Evolutionary conservation across 768 basidiomycete genomes (phyloP).

Genomic region (Kwoniella shandongensis): DNA sequence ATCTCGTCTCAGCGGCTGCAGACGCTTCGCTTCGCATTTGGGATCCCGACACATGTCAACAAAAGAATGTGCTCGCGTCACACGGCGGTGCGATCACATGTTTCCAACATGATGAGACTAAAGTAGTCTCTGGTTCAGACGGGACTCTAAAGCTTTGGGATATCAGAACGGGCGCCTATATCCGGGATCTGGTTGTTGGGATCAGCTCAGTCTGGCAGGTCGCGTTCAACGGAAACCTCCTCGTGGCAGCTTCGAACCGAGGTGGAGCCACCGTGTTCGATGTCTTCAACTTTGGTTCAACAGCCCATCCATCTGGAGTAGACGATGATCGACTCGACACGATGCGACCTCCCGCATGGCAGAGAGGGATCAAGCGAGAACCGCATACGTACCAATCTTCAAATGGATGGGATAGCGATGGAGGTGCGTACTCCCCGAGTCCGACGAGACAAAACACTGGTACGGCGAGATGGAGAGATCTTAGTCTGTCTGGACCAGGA

Average conservation of each 20-base stretch:
- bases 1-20: constrained; percentile 92
- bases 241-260: constrained; percentile 71
- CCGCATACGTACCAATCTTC: constrained; percentile 29
- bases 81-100: constrained; percentile 99
- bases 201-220: constrained; percentile 98
- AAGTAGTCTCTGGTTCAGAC: constrained; percentile 91
- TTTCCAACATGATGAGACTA: constrained; percentile 98
- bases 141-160: constrained; percentile 99
- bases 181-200: constrained; percentile 83
- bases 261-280: constrained; percentile 54
- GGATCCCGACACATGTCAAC: constrained; percentile 81
- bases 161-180: constrained; percentile 76
- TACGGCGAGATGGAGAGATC: too few species aligned
- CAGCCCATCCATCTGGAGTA: constrained; percentile 21
- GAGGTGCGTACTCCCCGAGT: neutral
- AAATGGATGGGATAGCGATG: constrained; percentile 12
- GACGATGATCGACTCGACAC: constrained; percentile 38
- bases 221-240: constrained; percentile 88
- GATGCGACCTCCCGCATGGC: constrained; percentile 31
- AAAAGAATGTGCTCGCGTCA: constrained; percentile 77
- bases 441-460: neutral
- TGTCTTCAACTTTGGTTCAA: constrained; percentile 48
- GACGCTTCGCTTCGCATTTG: constrained; percentile 93
- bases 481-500: neutral
- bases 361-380: constrained; percentile 25